Conservation (phyloP, 2,329 filamentous ascomycete genomes). For the Aspergillus pseudoviridinutans region DNA sequence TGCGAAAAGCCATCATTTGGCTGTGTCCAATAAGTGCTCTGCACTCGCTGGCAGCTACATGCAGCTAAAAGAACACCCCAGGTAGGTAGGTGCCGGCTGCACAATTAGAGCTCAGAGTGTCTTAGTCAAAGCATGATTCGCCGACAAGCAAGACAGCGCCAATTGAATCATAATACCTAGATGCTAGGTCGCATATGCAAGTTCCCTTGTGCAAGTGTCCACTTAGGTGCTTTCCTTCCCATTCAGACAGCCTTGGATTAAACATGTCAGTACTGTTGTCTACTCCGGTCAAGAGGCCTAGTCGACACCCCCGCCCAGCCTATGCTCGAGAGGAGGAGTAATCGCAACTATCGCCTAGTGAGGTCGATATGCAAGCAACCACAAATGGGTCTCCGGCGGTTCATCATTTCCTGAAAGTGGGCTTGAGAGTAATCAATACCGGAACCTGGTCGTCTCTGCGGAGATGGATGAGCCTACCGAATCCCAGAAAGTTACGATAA, state of each 20-base stretch:
- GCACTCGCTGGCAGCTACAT: constrained; percentile 21
- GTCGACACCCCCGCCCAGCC: not conserved
- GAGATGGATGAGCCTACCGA: not conserved
- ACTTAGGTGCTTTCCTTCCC: not conserved
- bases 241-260: not conserved
- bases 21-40: constrained; percentile 23
- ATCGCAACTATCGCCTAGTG: not conserved
- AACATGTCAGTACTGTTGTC: not conserved
- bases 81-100: not conserved
- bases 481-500: not conserved
- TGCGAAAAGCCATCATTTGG: constrained; percentile 20
- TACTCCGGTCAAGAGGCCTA: not conserved
- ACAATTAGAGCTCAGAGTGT: not conserved
- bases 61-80: constrained; percentile 25
- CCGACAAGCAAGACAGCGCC: not conserved
- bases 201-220: not conserved
- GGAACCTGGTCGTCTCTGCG: not conserved
- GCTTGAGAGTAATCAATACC: not conserved
- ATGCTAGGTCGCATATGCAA: not conserved
- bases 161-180: not conserved
- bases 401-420: not conserved
- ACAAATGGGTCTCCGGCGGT: no score
- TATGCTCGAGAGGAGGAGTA: not conserved
- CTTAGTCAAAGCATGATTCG: not conserved
- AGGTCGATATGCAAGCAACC: no score